phyloP scores from a whole-genome alignment of 106 monocot genomes.

The Dendrobium catenatum region DNA sequence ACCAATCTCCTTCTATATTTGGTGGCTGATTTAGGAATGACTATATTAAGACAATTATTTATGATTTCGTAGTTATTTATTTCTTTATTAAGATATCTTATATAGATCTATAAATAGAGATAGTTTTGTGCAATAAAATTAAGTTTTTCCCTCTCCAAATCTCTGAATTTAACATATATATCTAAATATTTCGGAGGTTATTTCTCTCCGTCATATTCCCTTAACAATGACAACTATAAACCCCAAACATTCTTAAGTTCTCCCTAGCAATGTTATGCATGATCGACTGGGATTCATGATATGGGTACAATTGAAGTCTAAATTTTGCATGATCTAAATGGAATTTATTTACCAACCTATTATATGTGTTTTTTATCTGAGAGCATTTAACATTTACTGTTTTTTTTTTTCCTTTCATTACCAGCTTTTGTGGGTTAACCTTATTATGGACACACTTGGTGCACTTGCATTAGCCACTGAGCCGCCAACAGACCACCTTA shows the following conservation, averaged over 20 bases:
- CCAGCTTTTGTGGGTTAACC: conserved; percentile 93
- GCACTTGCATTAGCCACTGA: conserved; percentile 95
- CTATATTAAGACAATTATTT: too few relatives aligned
- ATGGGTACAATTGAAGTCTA: background rate
- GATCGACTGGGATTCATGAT: background rate
- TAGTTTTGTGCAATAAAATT: too few relatives aligned
- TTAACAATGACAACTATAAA: background rate
- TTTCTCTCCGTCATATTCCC: background rate
- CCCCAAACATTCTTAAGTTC: background rate
- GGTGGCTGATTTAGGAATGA: too few relatives aligned
- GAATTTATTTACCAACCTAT: background rate
- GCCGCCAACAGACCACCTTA: conserved; percentile 76
- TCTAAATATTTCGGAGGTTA: too few relatives aligned
- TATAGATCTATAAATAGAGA: too few relatives aligned
- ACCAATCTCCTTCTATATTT: too few relatives aligned
- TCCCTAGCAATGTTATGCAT: background rate
- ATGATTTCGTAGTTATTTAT: too few relatives aligned
- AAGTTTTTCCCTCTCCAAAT: too few relatives aligned
- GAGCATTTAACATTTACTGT: background rate
- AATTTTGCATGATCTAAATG: background rate
- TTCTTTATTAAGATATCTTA: too few relatives aligned
- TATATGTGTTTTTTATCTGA: background rate
- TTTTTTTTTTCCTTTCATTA: conserved; percentile 4
- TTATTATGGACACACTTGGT: conserved; percentile 93
- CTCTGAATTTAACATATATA: too few relatives aligned